Percentiles rank a stretch among this genome's conserved stretches.
These are phyloP conservation scores for Panicum hallii DNA, from an alignment of 202 grass and related monocot genomes.

Conservation along the genomic window DNA sequence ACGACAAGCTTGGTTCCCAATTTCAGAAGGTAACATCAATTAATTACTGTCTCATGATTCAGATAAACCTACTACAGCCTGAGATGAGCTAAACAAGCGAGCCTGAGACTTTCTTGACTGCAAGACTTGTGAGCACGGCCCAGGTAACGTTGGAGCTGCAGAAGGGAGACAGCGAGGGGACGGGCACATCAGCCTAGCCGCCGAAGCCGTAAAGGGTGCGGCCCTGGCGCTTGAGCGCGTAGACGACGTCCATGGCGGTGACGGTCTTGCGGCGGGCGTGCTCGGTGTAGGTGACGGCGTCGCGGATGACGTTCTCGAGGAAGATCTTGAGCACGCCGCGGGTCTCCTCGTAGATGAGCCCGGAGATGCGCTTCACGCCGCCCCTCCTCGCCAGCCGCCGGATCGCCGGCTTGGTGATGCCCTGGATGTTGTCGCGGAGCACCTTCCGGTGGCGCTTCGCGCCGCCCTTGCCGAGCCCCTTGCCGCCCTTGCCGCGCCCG, in stretches of 20 bases:
- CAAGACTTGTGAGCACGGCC: conserved; percentile 34
- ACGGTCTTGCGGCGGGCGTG: conserved; percentile 96
- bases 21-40: neutral
- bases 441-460: conserved; percentile 96
- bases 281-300: conserved; percentile 98
- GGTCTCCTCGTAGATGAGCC: conserved; percentile 97
- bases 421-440: conserved; percentile 95
- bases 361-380: conserved; percentile 92
- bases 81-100: conserved; percentile 18
- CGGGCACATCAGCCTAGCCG: conserved; percentile 31
- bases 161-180: neutral
- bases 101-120: conserved; percentile 30
- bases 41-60: neutral
- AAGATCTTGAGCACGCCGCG: conserved; percentile 98
- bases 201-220: conserved; percentile 72
- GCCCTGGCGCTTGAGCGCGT: conserved; percentile 75
- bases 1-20: neutral
- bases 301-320: conserved; percentile 98
- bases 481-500: conserved; percentile 86
- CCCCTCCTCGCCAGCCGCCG: conserved; percentile 77
- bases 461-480: conserved; percentile 88
- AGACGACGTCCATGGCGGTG: conserved; percentile 97
- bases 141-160: neutral
- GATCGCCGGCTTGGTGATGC: conserved; percentile 96
- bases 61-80: conserved; percentile 19